Base-by-base conservation (phyloP, 2,329 filamentous ascomycete genomes). In the Penicillium sp. region DNA sequence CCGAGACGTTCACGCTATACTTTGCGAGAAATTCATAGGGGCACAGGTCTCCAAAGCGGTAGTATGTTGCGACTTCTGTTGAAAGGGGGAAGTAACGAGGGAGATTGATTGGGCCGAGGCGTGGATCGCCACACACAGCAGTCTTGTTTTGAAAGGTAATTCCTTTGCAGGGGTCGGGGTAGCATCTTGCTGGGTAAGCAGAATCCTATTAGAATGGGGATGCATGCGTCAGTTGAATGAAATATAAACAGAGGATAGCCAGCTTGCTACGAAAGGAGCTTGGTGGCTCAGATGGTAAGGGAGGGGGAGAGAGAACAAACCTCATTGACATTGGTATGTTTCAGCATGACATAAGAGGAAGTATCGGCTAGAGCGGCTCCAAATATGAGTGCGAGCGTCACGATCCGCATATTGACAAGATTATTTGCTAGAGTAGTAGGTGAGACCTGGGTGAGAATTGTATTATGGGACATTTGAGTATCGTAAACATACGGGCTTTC, bases 21-120 rank as follows among this genome's bases (percentile, higher is more conserved):
- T 62, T 65, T 34, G 34, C 56, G 34, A 66, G 51, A 45, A 67
- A 69, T 2, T 63, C 58, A 10, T 60, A 48, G 7, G 65, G 65
- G 12, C 59, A 64, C 15, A 67, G 55, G 10, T 64, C 52, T 35
- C 67, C 67, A 28, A 69, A 67, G 14, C 61, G 65, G 49, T 66
- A 20, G 39, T 69, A 69, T 43, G 65, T 65, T 37, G 55, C 54
- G 2, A 67, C 49, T n/a, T 65, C 50, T 7, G 54, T 63, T 7
- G 59, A 53, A 14, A 69, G 59, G 14, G 67, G 63, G 59, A 65
- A 62, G 14, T 38, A 49, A 3, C 17, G 39, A 2, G 67, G 67
- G 2, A 65, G 62, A 6, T 53, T 8, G 12, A 53, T 51, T 2
- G 67, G 66, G 14, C 67, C 67, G 1, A 69, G 63, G 17, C 63